Conservation (phyloP, 73 alveolate species). For the Diophrys appendiculata region DNA sequence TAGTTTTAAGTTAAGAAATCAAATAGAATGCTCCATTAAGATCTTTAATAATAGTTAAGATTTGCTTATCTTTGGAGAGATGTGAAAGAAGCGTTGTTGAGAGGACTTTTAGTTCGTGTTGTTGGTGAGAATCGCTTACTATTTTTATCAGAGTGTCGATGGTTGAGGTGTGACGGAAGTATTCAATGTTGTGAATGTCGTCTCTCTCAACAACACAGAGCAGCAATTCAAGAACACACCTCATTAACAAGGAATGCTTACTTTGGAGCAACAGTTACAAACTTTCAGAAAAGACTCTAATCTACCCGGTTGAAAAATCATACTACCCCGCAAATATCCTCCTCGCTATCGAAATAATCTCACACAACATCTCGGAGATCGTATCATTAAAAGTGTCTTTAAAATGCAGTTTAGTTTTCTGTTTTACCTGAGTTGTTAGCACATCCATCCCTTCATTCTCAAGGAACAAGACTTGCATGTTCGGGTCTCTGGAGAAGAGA, state of each 20-base stretch:
- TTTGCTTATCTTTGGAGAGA: slow-evolving; percentile 42
- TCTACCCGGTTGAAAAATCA: not conserved
- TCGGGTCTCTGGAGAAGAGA: slow-evolving; percentile 65
- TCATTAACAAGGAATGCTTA: slow-evolving; percentile 48
- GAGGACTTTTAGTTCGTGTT: slow-evolving; percentile 49
- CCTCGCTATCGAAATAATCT: slow-evolving; percentile 47
- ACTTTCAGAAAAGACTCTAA: slow-evolving; percentile 30
- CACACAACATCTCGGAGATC: slow-evolving; percentile 50
- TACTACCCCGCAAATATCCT: slow-evolving; percentile 20
- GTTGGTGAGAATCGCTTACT: slow-evolving; percentile 26
- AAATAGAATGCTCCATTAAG: slow-evolving; percentile 2
- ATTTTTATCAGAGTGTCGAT: slow-evolving; percentile 48
- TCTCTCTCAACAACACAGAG: slow-evolving; percentile 48
- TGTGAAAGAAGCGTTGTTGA: slow-evolving; percentile 42
- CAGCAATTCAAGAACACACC: slow-evolving; percentile 57
- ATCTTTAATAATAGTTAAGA: slow-evolving; percentile 22
- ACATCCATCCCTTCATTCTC: slow-evolving; percentile 54
- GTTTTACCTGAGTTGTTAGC: slow-evolving; percentile 25
- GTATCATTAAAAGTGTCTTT: slow-evolving; percentile 36
- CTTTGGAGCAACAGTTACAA: slow-evolving; percentile 51
- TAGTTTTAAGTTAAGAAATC: slow-evolving; percentile 5
- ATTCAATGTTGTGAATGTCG: slow-evolving; percentile 1
- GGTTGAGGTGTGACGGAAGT: slow-evolving; percentile 40
- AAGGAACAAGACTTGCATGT: slow-evolving; percentile 26
- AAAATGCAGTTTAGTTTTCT: slow-evolving; percentile 15